Percentiles rank a stretch among this genome's conserved stretches.
phyloP scores from a whole-genome alignment of 208 protist genomes.

The Acanthamoeba triangularis region DNA sequence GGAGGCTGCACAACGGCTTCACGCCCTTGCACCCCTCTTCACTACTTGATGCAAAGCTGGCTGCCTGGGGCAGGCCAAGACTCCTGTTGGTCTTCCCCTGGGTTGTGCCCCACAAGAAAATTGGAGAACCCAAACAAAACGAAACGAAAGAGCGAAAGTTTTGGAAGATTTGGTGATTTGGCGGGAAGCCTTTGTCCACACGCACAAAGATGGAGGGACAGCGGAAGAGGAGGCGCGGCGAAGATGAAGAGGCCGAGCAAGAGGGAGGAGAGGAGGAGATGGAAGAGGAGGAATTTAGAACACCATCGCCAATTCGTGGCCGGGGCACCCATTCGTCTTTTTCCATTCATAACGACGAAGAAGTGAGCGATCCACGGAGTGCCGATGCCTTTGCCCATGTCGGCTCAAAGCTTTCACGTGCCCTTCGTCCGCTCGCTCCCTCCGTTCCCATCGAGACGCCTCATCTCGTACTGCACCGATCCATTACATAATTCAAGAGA shows the following conservation, averaged over 20 bases:
- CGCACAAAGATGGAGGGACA: neutral
- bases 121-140: too few relatives aligned
- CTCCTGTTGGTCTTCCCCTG: too few relatives aligned
- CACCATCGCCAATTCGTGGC: neutral
- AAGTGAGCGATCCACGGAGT: neutral
- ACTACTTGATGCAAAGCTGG: too few relatives aligned
- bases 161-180: neutral
- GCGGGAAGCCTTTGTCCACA: neutral
- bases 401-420: neutral
- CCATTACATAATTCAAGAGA: neutral
- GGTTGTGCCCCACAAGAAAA: too few relatives aligned
- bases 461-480: neutral
- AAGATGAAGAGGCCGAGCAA: neutral
- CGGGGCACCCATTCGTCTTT: neutral
- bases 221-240: neutral
- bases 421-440: neutral
- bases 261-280: neutral
- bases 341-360: neutral
- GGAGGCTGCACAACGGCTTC: neutral
- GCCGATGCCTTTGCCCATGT: neutral
- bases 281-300: neutral
- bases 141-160: neutral
- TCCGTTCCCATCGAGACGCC: neutral
- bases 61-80: too few relatives aligned
- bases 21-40: neutral